A percentile compares a stretch with the other conserved stretches of the same genome.
These are phyloP conservation scores for Dactylellina sp. DNA, from an alignment of 2,329 filamentous ascomycete genomes.

Conservation along the genomic window DNA sequence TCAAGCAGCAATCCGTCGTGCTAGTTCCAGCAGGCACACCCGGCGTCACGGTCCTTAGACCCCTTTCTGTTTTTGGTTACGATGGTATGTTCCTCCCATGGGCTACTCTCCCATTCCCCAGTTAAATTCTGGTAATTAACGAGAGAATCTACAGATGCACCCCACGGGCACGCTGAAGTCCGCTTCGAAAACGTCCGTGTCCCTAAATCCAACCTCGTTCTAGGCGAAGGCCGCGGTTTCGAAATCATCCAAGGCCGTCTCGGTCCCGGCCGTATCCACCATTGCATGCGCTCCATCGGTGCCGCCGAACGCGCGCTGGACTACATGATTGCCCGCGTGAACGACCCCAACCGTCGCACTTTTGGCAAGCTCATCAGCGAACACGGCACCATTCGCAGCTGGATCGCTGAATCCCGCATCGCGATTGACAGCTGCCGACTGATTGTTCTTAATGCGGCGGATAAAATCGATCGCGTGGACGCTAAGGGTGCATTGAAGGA, in stretches of 20 bases:
- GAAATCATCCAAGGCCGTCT: slow-evolving; percentile 98
- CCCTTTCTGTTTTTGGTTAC: slow-evolving; percentile 93
- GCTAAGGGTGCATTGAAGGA: slow-evolving; percentile 91
- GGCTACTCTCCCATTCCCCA: not conserved
- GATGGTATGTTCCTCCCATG: slow-evolving; percentile 68
- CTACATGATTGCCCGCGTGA: slow-evolving; percentile 93
- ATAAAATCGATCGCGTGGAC: slow-evolving; percentile 89
- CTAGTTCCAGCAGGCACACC: slow-evolving; percentile 83
- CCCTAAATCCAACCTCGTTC: slow-evolving; percentile 82
- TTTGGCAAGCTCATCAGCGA: slow-evolving; percentile 88
- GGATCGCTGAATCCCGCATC: slow-evolving; percentile 89
- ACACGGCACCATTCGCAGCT: slow-evolving; percentile 94
- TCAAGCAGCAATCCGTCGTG: slow-evolving; percentile 92
- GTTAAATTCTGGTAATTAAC: slow-evolving; percentile 21
- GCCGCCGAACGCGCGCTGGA: slow-evolving; percentile 91
- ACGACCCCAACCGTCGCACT: slow-evolving; percentile 88
- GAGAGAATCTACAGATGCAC: slow-evolving; percentile 76
- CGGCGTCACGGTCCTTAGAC: slow-evolving; percentile 91
- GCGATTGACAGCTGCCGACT: slow-evolving; percentile 94
- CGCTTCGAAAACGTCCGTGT: slow-evolving; percentile 90
- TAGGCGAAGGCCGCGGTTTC: slow-evolving; percentile 93
- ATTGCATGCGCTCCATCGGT: slow-evolving; percentile 95
- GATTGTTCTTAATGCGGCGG: slow-evolving; percentile 90
- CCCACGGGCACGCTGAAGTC: slow-evolving; percentile 95
- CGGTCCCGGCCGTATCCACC: slow-evolving; percentile 94